Evolutionary conservation across 1,284 basidiomycete genomes (phyloP).

Genomic region (Calocybe gambosa): DNA sequence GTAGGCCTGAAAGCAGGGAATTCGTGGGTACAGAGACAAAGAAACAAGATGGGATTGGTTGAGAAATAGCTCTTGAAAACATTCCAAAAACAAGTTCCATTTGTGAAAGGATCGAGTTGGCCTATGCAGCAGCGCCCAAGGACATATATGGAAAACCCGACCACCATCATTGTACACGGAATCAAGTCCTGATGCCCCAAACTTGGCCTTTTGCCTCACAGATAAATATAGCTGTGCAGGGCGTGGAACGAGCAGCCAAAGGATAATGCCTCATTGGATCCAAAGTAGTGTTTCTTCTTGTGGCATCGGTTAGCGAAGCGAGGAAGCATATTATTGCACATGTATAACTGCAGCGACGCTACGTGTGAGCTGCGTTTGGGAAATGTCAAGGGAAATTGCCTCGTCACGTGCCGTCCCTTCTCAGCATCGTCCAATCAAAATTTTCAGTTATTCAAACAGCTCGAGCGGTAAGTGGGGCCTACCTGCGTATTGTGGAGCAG

Average conservation of each 20-base stretch:
- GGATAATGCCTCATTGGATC: constrained; percentile 2
- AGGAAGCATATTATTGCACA: neutral
- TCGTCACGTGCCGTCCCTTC: constrained; percentile 1
- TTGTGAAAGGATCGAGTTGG: neutral
- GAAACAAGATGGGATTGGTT: constrained; percentile 3
- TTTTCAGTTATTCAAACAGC: neutral
- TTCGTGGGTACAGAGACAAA: constrained; percentile 4
- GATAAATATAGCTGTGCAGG: constrained; percentile 2
- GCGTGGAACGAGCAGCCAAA: constrained; percentile 4
- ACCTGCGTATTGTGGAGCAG: constrained; percentile 4
- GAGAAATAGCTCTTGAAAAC: neutral
- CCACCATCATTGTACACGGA: neutral
- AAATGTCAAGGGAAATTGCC: neutral
- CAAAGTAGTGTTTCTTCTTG: neutral
- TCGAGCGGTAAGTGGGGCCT: neutral
- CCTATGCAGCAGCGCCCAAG: neutral
- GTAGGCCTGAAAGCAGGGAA: neutral
- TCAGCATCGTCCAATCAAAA: constrained; percentile 3
- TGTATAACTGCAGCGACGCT: neutral
- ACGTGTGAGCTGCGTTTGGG: constrained; percentile 1
- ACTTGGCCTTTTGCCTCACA: neutral
- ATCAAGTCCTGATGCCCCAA: neutral
- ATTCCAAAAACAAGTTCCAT: neutral
- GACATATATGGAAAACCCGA: constrained; percentile 1
- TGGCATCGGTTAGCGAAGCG: neutral